Base-by-base conservation (phyloP, 495 filamentous ascomycete genomes). In the Trichocladium uniseriatum region DNA sequence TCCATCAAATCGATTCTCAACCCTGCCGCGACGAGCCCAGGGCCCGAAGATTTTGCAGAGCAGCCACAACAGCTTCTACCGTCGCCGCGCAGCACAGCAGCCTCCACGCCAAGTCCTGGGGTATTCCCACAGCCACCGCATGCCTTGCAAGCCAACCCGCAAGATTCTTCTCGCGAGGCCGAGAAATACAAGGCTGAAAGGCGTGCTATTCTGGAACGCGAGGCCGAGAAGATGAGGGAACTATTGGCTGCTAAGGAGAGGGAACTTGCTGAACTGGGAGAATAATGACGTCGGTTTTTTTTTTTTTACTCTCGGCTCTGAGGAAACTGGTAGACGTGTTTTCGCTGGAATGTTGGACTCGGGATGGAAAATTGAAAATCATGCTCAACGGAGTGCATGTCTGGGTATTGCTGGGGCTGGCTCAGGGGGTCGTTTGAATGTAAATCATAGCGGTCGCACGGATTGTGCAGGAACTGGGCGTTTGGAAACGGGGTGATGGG, bases 1-100 rank as follows among this genome's bases (percentile, higher is more conserved):
- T 89, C 84, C 2, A 92, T 92, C 41, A 88, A 80, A 28, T 87
- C 86, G 3, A 84, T 94, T 38, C 68, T 94, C 22, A 91, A 91
- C 51, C 80, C 79, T n/a, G 52, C 70, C 8, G 57, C 55, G 16
- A 45, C 50, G 11, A 63, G 51, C 38, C 54, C 54, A 1, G 53
- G 45, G 37, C 48, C 22, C 11, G 52, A 57, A 18, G 60, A 66
- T 1, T 55, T 45, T 10, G 15, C 44, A 2, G 54, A 64, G n/a
- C 59, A 62, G 8, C 41, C 55, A 27, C 34, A 62, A 57, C 60
- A 61, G 22, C 50, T 60, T n/a, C 35, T 61, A 15, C 64, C 54
- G 40, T 68, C 66, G n/a, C 67, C 70, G 7, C 60, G 53, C 14
- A 63, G 59, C 43, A 63, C 62, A 24, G 36, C 61, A 5, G 38